Conservation (phyloP, 2,329 filamentous ascomycete species). For the Botrytis squamosa region DNA sequence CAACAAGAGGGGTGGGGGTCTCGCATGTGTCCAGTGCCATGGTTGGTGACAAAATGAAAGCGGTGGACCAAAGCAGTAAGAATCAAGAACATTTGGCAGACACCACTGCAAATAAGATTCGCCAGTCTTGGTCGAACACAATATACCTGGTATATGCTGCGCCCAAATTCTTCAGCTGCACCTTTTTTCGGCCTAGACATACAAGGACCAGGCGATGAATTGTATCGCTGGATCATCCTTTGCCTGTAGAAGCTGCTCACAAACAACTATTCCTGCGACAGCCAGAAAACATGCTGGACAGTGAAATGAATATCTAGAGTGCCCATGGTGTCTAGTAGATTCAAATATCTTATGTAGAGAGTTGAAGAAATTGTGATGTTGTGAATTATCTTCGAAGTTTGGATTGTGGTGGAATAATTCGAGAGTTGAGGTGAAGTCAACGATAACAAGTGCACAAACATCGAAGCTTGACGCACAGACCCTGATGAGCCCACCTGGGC, state of each 20-base stretch:
- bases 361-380: no score
- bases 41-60: background rate
- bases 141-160: no score
- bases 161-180: background rate
- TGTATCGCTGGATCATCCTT: background rate
- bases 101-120: background rate
- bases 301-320: no score
- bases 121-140: no score
- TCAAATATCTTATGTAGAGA: no score
- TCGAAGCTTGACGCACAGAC: background rate
- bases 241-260: background rate
- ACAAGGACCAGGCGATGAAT: background rate
- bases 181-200: background rate
- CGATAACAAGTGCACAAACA: background rate
- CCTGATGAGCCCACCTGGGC: no score
- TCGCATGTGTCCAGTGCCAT: background rate
- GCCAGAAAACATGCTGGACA: background rate
- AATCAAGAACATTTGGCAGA: background rate
- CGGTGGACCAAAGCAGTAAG: background rate
- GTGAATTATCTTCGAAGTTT: no score
- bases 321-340: no score
- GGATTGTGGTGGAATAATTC: background rate
- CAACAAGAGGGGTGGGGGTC: background rate
- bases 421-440: background rate
- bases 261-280: background rate